These are phyloP conservation scores for Dioszegia aurantiaca DNA, from an alignment of 768 basidiomycete species.

Conservation along the genomic window DNA sequence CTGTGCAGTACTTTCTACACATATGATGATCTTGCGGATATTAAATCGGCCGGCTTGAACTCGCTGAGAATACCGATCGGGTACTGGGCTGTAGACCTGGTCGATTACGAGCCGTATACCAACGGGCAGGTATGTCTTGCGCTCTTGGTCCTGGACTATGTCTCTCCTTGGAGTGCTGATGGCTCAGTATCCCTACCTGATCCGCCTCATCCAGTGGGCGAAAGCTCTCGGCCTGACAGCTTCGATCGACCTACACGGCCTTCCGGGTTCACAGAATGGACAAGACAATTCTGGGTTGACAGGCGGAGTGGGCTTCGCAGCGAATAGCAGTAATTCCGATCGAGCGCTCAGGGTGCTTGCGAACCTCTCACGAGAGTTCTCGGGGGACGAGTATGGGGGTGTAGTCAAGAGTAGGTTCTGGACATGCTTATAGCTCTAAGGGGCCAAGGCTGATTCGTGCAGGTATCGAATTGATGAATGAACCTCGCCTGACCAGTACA, in stretches of 20 bases:
- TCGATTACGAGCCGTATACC: constrained; percentile 36
- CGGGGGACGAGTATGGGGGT: constrained; percentile 39
- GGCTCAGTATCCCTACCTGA: constrained; percentile 37
- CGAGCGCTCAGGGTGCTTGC: constrained; percentile 25
- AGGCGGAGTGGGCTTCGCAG: constrained; percentile 28
- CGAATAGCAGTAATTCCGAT: constrained; percentile 35
- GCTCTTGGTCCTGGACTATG: not conserved
- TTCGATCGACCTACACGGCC: constrained; percentile 46
- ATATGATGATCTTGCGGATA: constrained; percentile 31
- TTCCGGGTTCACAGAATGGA: constrained; percentile 48
- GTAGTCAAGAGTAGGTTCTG: constrained; percentile 38
- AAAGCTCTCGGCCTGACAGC: constrained; percentile 36
- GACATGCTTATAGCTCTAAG: not conserved
- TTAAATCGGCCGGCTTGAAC: constrained; percentile 44
- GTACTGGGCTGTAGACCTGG: constrained; percentile 44
- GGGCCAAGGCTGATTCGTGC: not conserved
- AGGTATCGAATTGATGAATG: constrained; percentile 50
- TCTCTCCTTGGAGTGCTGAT: not conserved
- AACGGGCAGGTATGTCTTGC: constrained; percentile 34
- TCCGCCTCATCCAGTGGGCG: constrained; percentile 44
- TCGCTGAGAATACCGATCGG: constrained; percentile 45
- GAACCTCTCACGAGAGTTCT: constrained; percentile 48
- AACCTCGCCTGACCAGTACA: constrained; percentile 36
- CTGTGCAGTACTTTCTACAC: constrained; percentile 33
- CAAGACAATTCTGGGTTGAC: constrained; percentile 47